Evolutionary conservation across 2,329 filamentous ascomycete genomes (phyloP), one percentile per base, ranked within the genome.

Genomic region (Blastomyces silverae): DNA sequence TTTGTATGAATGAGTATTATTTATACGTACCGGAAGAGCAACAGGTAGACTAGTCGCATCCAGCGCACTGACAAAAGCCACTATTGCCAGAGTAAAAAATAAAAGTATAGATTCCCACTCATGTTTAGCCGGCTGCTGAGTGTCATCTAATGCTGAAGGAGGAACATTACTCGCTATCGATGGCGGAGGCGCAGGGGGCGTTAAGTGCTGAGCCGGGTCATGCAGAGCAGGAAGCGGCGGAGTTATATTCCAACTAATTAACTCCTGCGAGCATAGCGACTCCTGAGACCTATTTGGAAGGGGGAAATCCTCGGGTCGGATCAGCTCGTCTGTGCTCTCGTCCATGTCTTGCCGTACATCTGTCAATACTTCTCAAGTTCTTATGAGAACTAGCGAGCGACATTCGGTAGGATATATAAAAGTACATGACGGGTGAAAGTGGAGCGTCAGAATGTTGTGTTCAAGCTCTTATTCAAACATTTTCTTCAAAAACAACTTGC

Each of bases 21-120:
- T 25, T 31, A 53, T 39, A 64, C 66, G 15, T 67, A 72, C 71
- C 10, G 71, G 80, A 20, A 87, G 74, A 3, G 84, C 83, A 2
- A 85, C 82, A 7, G 81, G 82, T 58, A 86, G 75, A 6, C 81
- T 84, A 2, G 84, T 86, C 1, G 83, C 83, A 70, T 87, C 84
- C n/a, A 86, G 76, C n/a, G 84, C 83, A 10, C 82, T 80, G 70
- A 83, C 82, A 17, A 86, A 73, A 7, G 79, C 79, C 62, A 86
- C 75, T 61, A 82, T 74, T 37, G 75, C 77, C 7, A 85, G 73
- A 44, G 81, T 79, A 17, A 71, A 68, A 69, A 83, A 82, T 42
- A 80, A 80, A 10, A 81, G 73, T 25, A 77, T 67, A 69, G 83
- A 82, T 52, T 46, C 17, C 60, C 56, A 52, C 15, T 42, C 31